Base-by-base conservation (phyloP, 768 basidiomycete species). In the Rhodotorula kratochvilovae region DNA sequence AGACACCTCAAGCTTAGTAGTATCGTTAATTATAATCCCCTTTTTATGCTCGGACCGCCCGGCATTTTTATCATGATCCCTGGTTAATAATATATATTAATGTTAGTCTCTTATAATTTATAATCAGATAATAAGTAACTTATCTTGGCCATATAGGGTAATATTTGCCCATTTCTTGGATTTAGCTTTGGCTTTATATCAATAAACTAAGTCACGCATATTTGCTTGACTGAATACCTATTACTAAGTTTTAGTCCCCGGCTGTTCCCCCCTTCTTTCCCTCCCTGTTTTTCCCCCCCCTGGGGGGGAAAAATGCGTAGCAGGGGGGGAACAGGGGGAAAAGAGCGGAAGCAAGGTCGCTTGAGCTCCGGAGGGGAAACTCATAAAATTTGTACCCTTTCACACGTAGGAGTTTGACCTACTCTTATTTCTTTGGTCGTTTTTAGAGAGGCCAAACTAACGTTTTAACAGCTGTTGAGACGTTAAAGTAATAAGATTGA, bases 101-200 rank as follows among this genome's bases (percentile, higher is more conserved):
- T n/a, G 50, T 50, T 27, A 27, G 50, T 50, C 50, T 51, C 50
- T 51, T 51, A 51, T 51, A 51, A 27, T 27, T 27, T 27, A n/a
- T 11, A 11, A 50, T 50, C n/a, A 11, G 8, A 27, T 5, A 50
- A 61, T 45, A 45, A 61, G 60, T 60, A 61, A 61, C 43, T 61
- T 27, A 61, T 61, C 60, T 48, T 61, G 60, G 60, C 60, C 45
- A 61, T 45, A 61, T 29, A 43, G 59, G 42, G 43, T 43, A 61
- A 42, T 61, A 46, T 45, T 48, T 61, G n/a, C 45, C 29, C n/a
- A 31, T 61, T 48, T 35, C 5, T 31, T 31, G 12, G 29, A 46
- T 7, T 31, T 45, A 45, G 27, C 31, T 43, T 23, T 31, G n/a
- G n/a, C n/a, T n/a, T n/a, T n/a, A n/a, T n/a, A n/a, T n/a, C n/a